Percentiles rank a stretch among this genome's conserved stretches.
These are phyloP conservation scores for Cladosporium colombiae DNA, from an alignment of 2,329 filamentous ascomycete species.

Conservation along the genomic window DNA sequence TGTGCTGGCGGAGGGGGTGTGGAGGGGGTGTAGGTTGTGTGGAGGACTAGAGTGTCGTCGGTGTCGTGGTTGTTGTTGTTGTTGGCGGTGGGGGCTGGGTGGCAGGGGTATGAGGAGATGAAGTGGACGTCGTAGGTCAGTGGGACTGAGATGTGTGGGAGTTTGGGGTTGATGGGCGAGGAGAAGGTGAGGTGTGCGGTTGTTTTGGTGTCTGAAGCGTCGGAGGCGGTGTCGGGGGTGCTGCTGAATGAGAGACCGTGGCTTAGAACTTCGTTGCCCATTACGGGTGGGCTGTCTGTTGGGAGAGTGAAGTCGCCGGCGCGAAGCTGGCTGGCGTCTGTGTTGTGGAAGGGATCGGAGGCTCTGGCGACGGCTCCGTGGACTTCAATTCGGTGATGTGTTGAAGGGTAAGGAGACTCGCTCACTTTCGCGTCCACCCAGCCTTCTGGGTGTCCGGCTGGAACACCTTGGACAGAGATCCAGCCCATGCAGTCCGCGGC, in stretches of 20 bases:
- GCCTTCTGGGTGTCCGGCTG: conserved; percentile 40
- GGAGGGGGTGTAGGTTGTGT: conserved; percentile 22
- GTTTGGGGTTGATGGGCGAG: conserved; percentile 26
- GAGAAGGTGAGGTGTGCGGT: conserved; percentile 37
- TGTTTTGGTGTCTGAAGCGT: conserved; percentile 7
- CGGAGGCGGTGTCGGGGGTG: conserved; percentile 7
- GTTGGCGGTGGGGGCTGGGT: conserved; percentile 21
- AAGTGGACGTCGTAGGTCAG: conserved; percentile 56
- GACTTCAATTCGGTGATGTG: conserved; percentile 40
- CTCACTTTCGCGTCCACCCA: conserved; percentile 52
- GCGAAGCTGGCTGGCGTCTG: conserved; percentile 23
- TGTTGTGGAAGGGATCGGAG: conserved; percentile 38
- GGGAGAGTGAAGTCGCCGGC: conserved; percentile 42
- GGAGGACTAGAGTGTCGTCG: not conserved
- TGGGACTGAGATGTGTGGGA: conserved; percentile 35
- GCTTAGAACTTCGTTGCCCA: conserved; percentile 32
- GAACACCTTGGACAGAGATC: conserved; percentile 44
- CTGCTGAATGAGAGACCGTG: conserved; percentile 27
- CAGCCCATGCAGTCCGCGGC: conserved; percentile 58
- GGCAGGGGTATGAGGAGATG: conserved; percentile 56
- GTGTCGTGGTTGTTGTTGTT: not conserved
- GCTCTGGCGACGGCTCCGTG: conserved; percentile 36
- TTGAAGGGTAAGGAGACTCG: conserved; percentile 7
- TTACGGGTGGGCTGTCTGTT: conserved; percentile 35
- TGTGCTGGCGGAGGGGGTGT: conserved; percentile 39